A percentile compares a stretch with the other conserved stretches of the same genome.
Evolutionary conservation across 495 filamentous ascomycete species (phyloP).

Genomic region (Talaromyces nanjingensis): DNA sequence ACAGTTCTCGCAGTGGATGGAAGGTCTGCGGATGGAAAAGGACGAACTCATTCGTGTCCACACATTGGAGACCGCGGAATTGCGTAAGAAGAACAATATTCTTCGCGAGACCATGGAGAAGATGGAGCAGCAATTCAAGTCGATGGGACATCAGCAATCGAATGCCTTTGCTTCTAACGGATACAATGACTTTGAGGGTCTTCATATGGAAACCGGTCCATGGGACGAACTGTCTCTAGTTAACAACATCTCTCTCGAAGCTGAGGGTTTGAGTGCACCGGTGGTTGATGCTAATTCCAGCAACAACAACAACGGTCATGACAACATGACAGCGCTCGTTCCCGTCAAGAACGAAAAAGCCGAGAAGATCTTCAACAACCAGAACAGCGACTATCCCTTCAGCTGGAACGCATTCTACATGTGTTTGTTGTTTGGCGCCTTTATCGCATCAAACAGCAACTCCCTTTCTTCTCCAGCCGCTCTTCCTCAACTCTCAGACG

Average conservation of each 20-base stretch:
- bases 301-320: not conserved
- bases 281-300: slow-evolving; percentile 9
- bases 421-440: slow-evolving; percentile 95
- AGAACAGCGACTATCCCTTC: slow-evolving; percentile 43
- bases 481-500: slow-evolving; percentile 84
- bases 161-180: slow-evolving; percentile 57
- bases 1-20: slow-evolving; percentile 66
- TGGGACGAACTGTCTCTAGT: slow-evolving; percentile 80
- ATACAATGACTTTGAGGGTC: slow-evolving; percentile 73
- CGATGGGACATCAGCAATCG: slow-evolving; percentile 33
- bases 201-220: slow-evolving; percentile 65
- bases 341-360: slow-evolving; percentile 32
- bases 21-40: slow-evolving; percentile 75
- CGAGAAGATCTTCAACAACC: slow-evolving; percentile 62
- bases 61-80: slow-evolving; percentile 87
- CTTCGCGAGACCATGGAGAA: slow-evolving; percentile 80
- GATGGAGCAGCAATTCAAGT: slow-evolving; percentile 60
- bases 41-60: slow-evolving; percentile 84
- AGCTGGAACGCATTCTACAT: slow-evolving; percentile 54
- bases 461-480: slow-evolving; percentile 44
- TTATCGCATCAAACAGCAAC: slow-evolving; percentile 80
- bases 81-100: slow-evolving; percentile 92
- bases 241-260: slow-evolving; percentile 45
- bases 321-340: slow-evolving; percentile 12
- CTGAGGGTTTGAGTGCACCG: slow-evolving; percentile 26